phyloP scores from a whole-genome alignment of 2,329 filamentous ascomycete genomes.

The Phaeoacremonium minimum region DNA sequence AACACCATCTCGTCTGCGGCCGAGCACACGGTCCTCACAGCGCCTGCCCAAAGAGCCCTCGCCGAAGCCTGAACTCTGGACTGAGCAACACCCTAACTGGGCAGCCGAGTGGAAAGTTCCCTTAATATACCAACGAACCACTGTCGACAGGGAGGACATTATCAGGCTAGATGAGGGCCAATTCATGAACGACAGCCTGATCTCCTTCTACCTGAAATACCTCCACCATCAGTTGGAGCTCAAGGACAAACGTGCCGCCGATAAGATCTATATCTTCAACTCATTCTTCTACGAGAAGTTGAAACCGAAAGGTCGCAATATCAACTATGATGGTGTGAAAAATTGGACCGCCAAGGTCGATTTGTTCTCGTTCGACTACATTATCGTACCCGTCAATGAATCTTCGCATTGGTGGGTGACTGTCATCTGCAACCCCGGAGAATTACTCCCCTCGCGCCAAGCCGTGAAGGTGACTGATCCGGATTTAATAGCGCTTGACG shows the following conservation, averaged over 20 bases:
- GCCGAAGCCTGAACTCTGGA: constrained; percentile 38
- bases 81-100: constrained; percentile 46
- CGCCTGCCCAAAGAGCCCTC: constrained; percentile 1
- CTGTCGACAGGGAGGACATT: constrained; percentile 70
- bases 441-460: constrained; percentile 41
- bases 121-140: constrained; percentile 61
- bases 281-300: constrained; percentile 86
- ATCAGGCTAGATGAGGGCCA: constrained; percentile 75
- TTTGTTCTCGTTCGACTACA: constrained; percentile 79
- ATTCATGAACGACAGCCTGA: constrained; percentile 88
- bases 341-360: constrained; percentile 86
- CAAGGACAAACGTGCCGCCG: constrained; percentile 48
- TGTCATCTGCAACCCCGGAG: constrained; percentile 85
- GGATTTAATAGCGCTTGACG: neutral
- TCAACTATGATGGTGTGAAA: constrained; percentile 83
- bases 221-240: constrained; percentile 58
- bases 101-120: constrained; percentile 48
- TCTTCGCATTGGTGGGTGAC: constrained; percentile 88
- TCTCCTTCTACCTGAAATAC: constrained; percentile 80
- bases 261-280: constrained; percentile 82
- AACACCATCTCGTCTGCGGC: too few species aligned
- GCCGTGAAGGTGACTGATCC: neutral
- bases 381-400: constrained; percentile 90
- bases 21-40: neutral
- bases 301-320: constrained; percentile 52